phyloP scores from a whole-genome alignment of 169 alveolate species.

The Babesia gibsoni region DNA sequence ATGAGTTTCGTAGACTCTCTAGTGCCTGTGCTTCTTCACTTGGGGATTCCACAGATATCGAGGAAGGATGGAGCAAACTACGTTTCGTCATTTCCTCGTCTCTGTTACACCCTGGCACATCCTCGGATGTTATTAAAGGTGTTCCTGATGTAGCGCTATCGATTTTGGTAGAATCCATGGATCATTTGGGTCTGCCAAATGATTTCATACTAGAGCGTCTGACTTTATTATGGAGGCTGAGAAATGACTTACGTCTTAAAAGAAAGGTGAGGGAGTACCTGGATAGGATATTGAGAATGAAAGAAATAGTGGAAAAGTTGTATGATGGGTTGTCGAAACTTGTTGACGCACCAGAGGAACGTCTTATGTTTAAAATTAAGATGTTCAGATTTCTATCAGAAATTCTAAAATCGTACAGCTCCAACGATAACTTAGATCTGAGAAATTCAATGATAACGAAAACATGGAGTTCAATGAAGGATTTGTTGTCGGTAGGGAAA shows the following conservation, averaged over 20 bases:
- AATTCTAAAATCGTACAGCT: not conserved
- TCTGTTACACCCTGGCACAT: slow-evolving; percentile 24
- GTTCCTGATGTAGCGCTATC: slow-evolving; percentile 52
- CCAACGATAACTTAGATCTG: not conserved
- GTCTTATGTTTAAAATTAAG: not conserved
- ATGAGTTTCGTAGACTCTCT: not conserved
- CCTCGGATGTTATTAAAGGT: not conserved
- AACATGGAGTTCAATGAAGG: too few relatives aligned
- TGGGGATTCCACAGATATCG: not conserved
- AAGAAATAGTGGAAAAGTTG: not conserved
- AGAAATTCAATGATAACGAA: not conserved
- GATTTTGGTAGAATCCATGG: slow-evolving; percentile 18
- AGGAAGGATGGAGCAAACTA: not conserved
- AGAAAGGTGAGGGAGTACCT: slow-evolving; percentile 1
- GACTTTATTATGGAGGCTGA: slow-evolving; percentile 25
- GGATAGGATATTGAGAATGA: not conserved
- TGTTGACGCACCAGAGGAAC: not conserved
- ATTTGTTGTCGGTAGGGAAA: too few relatives aligned
- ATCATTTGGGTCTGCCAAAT: not conserved
- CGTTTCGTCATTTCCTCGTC: slow-evolving; percentile 27
- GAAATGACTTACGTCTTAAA: slow-evolving; percentile 19
- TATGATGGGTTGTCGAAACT: not conserved
- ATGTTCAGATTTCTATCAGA: not conserved
- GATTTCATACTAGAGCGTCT: slow-evolving; percentile 37
- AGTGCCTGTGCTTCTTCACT: not conserved